Conservation (phyloP, 495 filamentous ascomycete species). For the Neurospora discreta region DNA sequence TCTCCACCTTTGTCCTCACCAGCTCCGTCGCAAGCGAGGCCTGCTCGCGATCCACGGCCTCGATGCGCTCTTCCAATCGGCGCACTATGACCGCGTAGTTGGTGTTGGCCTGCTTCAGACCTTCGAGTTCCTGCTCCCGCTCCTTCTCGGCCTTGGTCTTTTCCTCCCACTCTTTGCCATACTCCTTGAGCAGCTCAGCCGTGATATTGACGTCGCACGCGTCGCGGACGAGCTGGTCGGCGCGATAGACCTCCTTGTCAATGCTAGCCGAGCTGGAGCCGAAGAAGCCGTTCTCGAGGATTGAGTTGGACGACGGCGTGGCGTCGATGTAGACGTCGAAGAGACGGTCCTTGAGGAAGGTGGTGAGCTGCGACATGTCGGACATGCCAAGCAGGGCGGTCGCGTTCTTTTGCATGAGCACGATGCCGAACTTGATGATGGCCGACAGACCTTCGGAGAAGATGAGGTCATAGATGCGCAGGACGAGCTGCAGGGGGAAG, state of each 20-base stretch:
- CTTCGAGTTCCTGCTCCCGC: conserved; percentile 72
- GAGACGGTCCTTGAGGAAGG: conserved; percentile 81
- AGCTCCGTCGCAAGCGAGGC: conserved; percentile 83
- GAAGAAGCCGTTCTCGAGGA: conserved; percentile 96
- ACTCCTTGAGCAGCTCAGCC: conserved; percentile 63
- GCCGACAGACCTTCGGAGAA: conserved; percentile 88
- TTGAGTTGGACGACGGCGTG: conserved; percentile 70
- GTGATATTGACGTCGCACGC: conserved; percentile 85
- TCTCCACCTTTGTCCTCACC: conserved; percentile 84
- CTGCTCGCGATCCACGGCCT: conserved; percentile 87
- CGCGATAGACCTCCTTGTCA: conserved; percentile 92
- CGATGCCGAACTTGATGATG: conserved; percentile 87
- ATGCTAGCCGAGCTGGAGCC: conserved; percentile 70
- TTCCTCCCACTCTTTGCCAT: conserved; percentile 87
- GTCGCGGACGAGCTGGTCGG: conserved; percentile 86
- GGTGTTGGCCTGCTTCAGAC: conserved; percentile 51
- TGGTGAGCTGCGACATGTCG: conserved; percentile 79
- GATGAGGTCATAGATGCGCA: conserved; percentile 94
- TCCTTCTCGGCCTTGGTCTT: conserved; percentile 66
- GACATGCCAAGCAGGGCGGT: conserved; percentile 68
- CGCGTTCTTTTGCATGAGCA: conserved; percentile 90
- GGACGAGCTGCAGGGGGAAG: conserved; percentile 89
- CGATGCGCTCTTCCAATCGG: conserved; percentile 72
- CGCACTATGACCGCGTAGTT: conserved; percentile 61
- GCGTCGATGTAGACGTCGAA: conserved; percentile 97